Evolutionary conservation across 345 rosid species (phyloP), one percentile per base, ranked within the genome.

Genomic region (Clarkia xantiana): DNA sequence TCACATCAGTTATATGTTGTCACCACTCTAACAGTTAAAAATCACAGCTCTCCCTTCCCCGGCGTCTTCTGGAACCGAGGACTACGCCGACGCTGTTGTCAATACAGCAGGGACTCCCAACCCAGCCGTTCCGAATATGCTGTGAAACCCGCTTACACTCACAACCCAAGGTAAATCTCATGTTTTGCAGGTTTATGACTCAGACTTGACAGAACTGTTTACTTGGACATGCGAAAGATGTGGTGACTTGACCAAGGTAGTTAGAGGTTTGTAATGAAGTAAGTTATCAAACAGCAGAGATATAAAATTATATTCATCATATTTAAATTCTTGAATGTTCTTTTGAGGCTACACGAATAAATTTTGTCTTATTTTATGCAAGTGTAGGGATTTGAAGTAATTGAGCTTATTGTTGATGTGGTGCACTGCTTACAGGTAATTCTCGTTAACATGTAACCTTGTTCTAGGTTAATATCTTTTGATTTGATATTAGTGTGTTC

Each of bases 151-250:
- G n/a, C n/a, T n/a, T n/a, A n/a, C n/a, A n/a, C n/a, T n/a, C n/a
- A n/a, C n/a, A n/a, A n/a, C n/a, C n/a, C n/a, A n/a, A n/a, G n/a
- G n/a, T 18, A 5, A 14, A n/a, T 14, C 0, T 39, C 52, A 53
- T 43, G 25, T 0, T 46, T 51, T 63, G 68, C 66, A 86, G 96
- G 93, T 86, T n/a, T 91, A 83, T 53, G 62, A 79, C 60, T 83
- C 96, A 47, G 98, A 91, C 71, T 68, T 86, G 70, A 65, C 81
- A 0, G 76, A 79, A 61, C 77, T 91, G 56, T 83, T 81, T 62
- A 73, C 86, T 7, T 91, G 96, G 98, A 86, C 96, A 0, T 91
- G 96, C 53, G 54, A 72, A 18, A 81, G 94, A 74, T 90, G 96
- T 65, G 62, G 77, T 58, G 98, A 68, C 55, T 59, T 79, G 70